Conservation (phyloP, 345 rosid species). For the Salix exigua region DNA sequence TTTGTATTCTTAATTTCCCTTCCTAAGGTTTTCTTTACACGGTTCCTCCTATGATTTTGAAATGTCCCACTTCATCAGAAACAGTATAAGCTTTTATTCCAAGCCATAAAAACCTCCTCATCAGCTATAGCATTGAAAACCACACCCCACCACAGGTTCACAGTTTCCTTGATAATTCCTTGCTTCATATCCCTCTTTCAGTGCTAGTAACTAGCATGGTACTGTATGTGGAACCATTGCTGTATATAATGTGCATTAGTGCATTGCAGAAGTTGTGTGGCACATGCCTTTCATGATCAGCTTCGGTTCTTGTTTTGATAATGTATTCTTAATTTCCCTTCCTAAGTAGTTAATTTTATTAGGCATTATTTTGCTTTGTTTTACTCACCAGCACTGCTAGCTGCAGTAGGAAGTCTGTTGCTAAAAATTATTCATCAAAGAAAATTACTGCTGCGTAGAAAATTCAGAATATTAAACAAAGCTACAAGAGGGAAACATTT, state of each 20-base stretch:
- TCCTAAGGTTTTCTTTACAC: not conserved
- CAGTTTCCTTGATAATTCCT: not conserved
- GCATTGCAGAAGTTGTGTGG: not conserved
- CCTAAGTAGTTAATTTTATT: too few relatives aligned
- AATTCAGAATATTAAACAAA: not conserved
- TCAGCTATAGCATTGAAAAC: too few relatives aligned
- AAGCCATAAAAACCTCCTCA: too few relatives aligned
- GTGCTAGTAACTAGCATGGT: not conserved
- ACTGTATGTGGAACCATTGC: not conserved
- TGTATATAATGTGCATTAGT: not conserved
- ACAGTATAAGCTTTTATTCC: not conserved
- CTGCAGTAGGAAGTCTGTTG: not conserved
- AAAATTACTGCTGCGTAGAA: not conserved
- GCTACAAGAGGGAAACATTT: not conserved
- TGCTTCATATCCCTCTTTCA: not conserved
- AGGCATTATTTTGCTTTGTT: not conserved
- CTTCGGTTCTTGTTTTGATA: too few relatives aligned
- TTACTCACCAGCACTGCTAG: not conserved
- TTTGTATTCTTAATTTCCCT: slow-evolving; percentile 12
- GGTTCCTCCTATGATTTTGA: slow-evolving; percentile 17
- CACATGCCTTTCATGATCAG: not conserved
- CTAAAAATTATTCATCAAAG: not conserved
- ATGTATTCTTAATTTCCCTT: too few relatives aligned
- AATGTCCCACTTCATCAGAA: slow-evolving; percentile 11
- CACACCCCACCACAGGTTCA: not conserved